Base-by-base conservation (phyloP, 495 filamentous ascomycete genomes). In the Monascus purpureus region DNA sequence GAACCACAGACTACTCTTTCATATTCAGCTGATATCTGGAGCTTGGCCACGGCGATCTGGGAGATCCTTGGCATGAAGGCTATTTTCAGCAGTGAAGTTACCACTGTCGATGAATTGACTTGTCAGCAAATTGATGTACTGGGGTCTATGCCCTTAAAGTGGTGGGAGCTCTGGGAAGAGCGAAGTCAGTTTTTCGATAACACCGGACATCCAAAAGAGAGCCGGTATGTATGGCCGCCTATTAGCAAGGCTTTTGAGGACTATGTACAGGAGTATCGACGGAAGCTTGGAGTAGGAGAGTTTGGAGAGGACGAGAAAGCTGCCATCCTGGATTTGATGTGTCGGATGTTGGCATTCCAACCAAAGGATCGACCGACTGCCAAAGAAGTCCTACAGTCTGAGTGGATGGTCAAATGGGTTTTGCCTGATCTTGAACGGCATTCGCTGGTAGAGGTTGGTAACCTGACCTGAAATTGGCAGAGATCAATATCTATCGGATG, bases 11-110 rank as follows among this genome's bases (percentile, higher is more conserved):
- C 28, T 0, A 47, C 51, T 4, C 47, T 55, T 4, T 17, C 36
- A 16, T 59, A 46, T 40, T 27, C 56, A 4, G 29, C 47, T 8
- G 56, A 61, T 30, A 54, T 61, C 15, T 61, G 47, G 53, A 56
- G 57, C 33, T 29, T 61, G 6, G 53, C 49, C 14, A 42, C 36
- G 3, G 29, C 46, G 14, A 54, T 55, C 17, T 59, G 52, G 53
- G 55, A 59, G 24, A 57, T 63, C 24, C 20, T 56, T 1, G 49
- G 50, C 11, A 55, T 59, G 47, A 47, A 51, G 30, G 27, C 53
- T 0, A 45, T 55, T 9, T 53, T 58, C 23, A 52, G 42, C 39
- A 45, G 17, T 6, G 46, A 56, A 1, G 54, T 33, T 25, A 37
- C 37, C 1, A 9, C 28, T 17, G 45, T 29, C 8, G 53, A 52